These are phyloP conservation scores for Ophiostoma tasmaniense DNA, from an alignment of 2,329 filamentous ascomycete genomes.

Conservation along the genomic window DNA sequence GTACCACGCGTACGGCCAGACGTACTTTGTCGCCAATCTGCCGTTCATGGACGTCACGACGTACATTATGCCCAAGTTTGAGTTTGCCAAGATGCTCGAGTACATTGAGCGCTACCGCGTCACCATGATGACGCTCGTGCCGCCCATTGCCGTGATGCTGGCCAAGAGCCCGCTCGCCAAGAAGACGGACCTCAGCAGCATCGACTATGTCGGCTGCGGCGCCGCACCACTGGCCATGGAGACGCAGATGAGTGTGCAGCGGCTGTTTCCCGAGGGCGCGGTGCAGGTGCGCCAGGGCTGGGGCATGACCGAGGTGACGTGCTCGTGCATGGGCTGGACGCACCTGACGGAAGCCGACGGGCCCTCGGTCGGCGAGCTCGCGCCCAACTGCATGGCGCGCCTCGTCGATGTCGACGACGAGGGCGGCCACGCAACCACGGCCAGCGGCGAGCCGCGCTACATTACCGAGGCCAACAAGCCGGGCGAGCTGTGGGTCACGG, in stretches of 20 bases:
- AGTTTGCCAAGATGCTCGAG: conserved; percentile 63
- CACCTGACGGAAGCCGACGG: conserved; percentile 30
- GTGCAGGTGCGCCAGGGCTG: conserved; percentile 56
- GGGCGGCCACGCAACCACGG: background rate
- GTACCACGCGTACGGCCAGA: conserved; percentile 68
- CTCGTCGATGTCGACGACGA: conserved; percentile 48
- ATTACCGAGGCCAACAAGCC: conserved; percentile 42
- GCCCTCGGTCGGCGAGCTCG: conserved; percentile 55
- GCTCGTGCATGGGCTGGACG: conserved; percentile 58
- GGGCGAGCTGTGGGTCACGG: conserved; percentile 67
- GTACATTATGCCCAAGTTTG: conserved; percentile 72
- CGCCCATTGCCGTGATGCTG: conserved; percentile 65
- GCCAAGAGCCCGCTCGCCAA: conserved; percentile 60
- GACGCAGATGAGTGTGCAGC: conserved; percentile 49
- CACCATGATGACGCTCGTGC: conserved; percentile 58
- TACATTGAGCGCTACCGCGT: conserved; percentile 61
- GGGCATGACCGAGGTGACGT: conserved; percentile 82
- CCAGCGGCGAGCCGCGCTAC: conserved; percentile 23
- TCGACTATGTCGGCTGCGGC: conserved; percentile 53
- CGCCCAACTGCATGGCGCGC: conserved; percentile 60
- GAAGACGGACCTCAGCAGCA: conserved; percentile 59
- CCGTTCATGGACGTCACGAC: conserved; percentile 52
- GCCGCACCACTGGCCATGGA: conserved; percentile 61
- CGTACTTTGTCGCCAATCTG: conserved; percentile 55
- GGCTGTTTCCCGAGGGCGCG: conserved; percentile 37